Conservation (phyloP, 108 stramenopile genomes). For the Conticribra guillardii region DNA sequence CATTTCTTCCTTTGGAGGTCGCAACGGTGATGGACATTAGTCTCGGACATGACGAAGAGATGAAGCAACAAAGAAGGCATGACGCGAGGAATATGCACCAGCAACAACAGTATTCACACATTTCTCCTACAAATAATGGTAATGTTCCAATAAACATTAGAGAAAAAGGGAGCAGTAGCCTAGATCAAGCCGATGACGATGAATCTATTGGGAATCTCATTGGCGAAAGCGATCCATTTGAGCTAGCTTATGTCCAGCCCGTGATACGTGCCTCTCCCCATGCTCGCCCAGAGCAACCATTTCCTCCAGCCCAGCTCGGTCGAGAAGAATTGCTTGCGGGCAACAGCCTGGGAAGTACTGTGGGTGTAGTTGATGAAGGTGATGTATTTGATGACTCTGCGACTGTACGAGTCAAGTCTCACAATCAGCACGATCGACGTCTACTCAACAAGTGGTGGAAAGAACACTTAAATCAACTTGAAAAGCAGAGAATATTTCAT, state of each 20-base stretch:
- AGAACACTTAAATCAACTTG: slow-evolving; percentile 70
- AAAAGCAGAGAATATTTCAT: slow-evolving; percentile 64
- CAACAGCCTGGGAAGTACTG: slow-evolving; percentile 30
- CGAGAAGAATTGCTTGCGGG: slow-evolving; percentile 68
- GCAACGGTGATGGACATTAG: slow-evolving; percentile 92
- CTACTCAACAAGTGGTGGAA: slow-evolving; percentile 84
- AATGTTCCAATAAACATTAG: slow-evolving; percentile 1
- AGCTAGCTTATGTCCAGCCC: slow-evolving; percentile 84
- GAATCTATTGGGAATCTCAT: slow-evolving; percentile 60
- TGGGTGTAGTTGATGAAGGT: slow-evolving; percentile 51
- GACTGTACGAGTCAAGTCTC: slow-evolving; percentile 70
- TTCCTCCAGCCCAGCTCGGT: slow-evolving; percentile 85
- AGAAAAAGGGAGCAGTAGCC: slow-evolving; percentile 11
- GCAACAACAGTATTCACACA: neutral
- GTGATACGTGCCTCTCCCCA: slow-evolving; percentile 77
- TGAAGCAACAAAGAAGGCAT: slow-evolving; percentile 22
- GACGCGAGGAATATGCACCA: slow-evolving; percentile 31
- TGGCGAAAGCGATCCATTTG: slow-evolving; percentile 78
- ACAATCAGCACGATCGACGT: slow-evolving; percentile 79
- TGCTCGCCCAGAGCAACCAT: slow-evolving; percentile 89
- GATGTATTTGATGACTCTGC: slow-evolving; percentile 67
- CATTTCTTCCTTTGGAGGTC: slow-evolving; percentile 83
- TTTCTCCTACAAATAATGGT: slow-evolving; percentile 4
- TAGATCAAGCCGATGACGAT: slow-evolving; percentile 45
- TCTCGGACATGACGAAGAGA: slow-evolving; percentile 74